Evolutionary conservation across 139 green algal species (phyloP).

Genomic region (Haematococcus sp.): DNA sequence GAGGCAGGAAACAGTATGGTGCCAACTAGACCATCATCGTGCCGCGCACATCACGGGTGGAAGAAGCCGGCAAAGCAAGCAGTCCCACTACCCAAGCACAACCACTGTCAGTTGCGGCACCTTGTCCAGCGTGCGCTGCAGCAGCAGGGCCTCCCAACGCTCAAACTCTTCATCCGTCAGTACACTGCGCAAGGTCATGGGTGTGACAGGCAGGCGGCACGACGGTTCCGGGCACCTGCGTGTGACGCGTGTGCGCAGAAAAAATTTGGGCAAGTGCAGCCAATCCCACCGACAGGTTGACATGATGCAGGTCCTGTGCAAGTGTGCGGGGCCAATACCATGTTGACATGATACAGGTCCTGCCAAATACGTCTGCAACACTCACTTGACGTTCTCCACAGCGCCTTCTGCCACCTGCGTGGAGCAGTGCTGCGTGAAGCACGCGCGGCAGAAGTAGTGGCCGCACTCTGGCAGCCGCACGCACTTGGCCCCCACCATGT

Average conservation of each 20-base stretch:
- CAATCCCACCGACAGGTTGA: no score
- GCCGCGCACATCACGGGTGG: no score
- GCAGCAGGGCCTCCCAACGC: constrained; percentile 72
- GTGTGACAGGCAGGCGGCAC: constrained; percentile 55
- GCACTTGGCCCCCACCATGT: constrained; percentile 50
- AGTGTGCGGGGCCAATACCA: background rate
- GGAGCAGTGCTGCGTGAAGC: constrained; percentile 47
- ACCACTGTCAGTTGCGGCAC: no score
- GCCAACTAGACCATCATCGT: no score
- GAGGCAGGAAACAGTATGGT: no score
- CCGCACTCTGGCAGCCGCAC: constrained; percentile 58
- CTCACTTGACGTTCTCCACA: constrained; percentile 45
- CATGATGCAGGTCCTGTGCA: no score
- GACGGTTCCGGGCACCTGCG: constrained; percentile 60
- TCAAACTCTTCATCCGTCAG: constrained; percentile 31
- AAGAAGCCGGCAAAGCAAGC: no score
- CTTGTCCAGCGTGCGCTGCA: constrained; percentile 67
- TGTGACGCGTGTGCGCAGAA: background rate
- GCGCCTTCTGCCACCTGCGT: constrained; percentile 58
- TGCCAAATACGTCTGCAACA: background rate
- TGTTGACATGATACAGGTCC: background rate
- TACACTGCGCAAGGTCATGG: constrained; percentile 33
- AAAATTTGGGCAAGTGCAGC: no score
- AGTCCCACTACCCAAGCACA: no score
- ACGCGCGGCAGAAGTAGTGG: constrained; percentile 75